phyloP scores from a whole-genome alignment of 108 stramenopile genomes.

The Fragilaria crotonensis region DNA sequence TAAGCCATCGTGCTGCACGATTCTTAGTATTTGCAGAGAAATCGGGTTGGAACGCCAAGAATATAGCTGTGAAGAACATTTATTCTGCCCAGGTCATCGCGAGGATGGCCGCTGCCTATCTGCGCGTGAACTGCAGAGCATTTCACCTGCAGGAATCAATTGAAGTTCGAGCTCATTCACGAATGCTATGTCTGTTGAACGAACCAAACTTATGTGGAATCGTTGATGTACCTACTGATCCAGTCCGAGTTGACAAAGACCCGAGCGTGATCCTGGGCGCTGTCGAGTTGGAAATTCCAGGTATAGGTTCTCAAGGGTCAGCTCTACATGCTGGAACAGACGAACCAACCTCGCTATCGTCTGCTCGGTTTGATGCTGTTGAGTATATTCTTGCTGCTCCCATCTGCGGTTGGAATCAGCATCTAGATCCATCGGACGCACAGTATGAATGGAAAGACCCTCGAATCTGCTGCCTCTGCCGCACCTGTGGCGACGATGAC shows the following conservation, averaged over 20 bases:
- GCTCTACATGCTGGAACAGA: background rate
- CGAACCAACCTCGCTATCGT: background rate
- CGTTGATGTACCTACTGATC: conserved; percentile 25
- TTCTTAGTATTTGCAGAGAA: conserved; percentile 38
- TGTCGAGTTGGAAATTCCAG: no score
- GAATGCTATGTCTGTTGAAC: conserved; percentile 26
- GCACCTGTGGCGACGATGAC: conserved; percentile 62
- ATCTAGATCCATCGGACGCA: conserved; percentile 5
- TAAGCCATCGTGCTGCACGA: conserved; percentile 47
- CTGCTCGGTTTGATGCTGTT: background rate
- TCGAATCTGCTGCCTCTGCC: conserved; percentile 55
- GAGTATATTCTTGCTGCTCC: conserved; percentile 25
- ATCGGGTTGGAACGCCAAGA: conserved; percentile 20
- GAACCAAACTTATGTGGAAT: conserved; percentile 36
- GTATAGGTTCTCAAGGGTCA: background rate
- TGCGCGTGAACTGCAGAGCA: conserved; percentile 36
- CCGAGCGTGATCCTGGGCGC: no score
- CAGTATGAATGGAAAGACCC: conserved; percentile 51
- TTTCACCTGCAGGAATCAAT: conserved; percentile 34
- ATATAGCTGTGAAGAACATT: conserved; percentile 26
- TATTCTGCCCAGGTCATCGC: conserved; percentile 31
- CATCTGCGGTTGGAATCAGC: conserved; percentile 44
- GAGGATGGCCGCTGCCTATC: conserved; percentile 44
- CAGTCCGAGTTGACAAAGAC: conserved; percentile 30
- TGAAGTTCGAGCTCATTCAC: conserved; percentile 23